Evolutionary conservation across 2,329 filamentous ascomycete species (phyloP), one percentile per base, ranked within the genome.

Genomic region (Colletotrichum sublineola): DNA sequence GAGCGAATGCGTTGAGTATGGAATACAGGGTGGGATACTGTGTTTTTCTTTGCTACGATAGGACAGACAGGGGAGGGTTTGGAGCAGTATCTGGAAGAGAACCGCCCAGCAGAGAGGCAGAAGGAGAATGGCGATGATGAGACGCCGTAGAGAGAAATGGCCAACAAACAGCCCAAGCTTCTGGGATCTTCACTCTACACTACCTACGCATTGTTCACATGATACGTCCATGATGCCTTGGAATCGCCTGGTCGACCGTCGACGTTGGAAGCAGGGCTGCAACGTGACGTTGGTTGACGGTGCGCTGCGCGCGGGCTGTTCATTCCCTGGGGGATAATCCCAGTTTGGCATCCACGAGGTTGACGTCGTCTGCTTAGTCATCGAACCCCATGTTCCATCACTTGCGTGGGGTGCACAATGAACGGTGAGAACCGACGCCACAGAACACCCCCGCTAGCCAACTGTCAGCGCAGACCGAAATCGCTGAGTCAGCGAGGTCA

Each of bases 241-340:
- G 50, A 48, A 55, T 69, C 14, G 36, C 36, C 20, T 58, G n/a
- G 55, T 56, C 52, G 20, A 33, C 48, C 42, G 18, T 64, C 29
- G 38, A 53, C 65, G 52, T 52, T 1, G 29, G 14, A 60, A 60
- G 55, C 70, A 73, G 61, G 70, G 70, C 70, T 73, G 66, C 70
- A 70, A 48, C 48, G 70, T 73, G 70, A 73, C 70, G 70, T 73
- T 61, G 52, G 57, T n/a, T 48, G 56, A 48, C 65, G 33, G 44
- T 46, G 24, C 24, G 24, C 24, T 24, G 24, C 14, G 55, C 31
- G n/a, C 40, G 11, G 9, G 20, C 33, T 33, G 40, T 61, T 48
- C 8, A n/a, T 12, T 48, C 9, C 20, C 20, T 48, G 40, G 70
- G 70, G 70, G 55, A 61, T 56, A 60, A 67, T 61, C 70, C 50